Evolutionary conservation across 192 early-diverging fungal genomes (phyloP), one percentile per base, ranked within the genome.

Genomic region (Coemansia sp.): DNA sequence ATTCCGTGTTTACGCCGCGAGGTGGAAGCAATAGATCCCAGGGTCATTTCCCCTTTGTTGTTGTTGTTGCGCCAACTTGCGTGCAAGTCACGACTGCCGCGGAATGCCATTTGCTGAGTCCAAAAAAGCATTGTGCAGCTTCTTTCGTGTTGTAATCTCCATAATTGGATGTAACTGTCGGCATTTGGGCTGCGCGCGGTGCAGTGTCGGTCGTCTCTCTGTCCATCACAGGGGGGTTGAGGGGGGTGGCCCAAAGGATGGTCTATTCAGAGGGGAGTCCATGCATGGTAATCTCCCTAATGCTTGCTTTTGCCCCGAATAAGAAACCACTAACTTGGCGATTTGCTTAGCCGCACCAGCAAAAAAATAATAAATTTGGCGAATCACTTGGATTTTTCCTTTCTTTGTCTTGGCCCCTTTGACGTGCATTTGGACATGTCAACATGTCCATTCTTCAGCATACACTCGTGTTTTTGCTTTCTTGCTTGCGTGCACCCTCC

Each of bases 311-410:
- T 6, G 27, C 29, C 63, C 47, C 54, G 29, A 65, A 65, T 57
- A 65, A 58, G 64, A 49, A 65, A 65, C 56, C 55, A 50, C 64
- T 65, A 65, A 65, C 64, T 57, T 31, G 55, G 64, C 29, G 64
- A 58, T 65, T 65, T 58, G 45, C 64, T 56, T 16, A n/a, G 47
- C 48, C 19, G 63, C 63, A 35, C 56, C 64, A 65, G 64, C 55
- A 58, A 49, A 49, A 61, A 38, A 49, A 61, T 50, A 50, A 35
- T 31, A n/a, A 35, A 12, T 14, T 21, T n/a, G 41, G 64, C 10
- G 38, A 56, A 48, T 56, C 64, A 31, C 53, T 43, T 17, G 23
- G 25, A 54, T 54, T 31, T 54, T 54, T 54, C 21, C 54, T 19
- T 35, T 35, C 54, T 35, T 56, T 56, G 29, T 57, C 31, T 49